These are phyloP conservation scores for Hypoxylon perforatum DNA, from an alignment of 495 filamentous ascomycete species.

Conservation along the genomic window DNA sequence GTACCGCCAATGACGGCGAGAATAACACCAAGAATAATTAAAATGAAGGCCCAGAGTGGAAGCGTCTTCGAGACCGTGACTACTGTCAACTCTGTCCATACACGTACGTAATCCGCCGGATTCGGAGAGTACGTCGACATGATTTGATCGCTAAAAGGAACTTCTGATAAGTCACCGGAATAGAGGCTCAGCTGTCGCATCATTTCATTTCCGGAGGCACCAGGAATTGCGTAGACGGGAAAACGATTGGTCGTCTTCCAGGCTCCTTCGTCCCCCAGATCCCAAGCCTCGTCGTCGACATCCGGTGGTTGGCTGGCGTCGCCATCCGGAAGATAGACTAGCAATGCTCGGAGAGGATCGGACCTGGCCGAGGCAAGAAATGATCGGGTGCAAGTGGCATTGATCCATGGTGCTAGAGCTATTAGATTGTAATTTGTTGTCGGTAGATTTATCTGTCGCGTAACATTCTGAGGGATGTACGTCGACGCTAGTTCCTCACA, in stretches of 20 bases:
- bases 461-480: constrained; percentile 79
- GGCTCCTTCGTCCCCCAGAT: constrained; percentile 66
- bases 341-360: constrained; percentile 70
- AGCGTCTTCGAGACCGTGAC: constrained; percentile 53
- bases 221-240: constrained; percentile 87
- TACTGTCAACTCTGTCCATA: constrained; percentile 60
- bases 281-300: constrained; percentile 69
- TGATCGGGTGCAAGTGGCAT: constrained; percentile 70
- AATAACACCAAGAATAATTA: constrained; percentile 82
- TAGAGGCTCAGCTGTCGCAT: constrained; percentile 79
- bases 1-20: constrained; percentile 71
- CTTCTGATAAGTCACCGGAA: constrained; percentile 73
- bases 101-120: constrained; percentile 65
- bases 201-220: constrained; percentile 69
- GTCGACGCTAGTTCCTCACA: constrained; percentile 68
- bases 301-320: constrained; percentile 69
- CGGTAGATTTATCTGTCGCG: constrained; percentile 74
- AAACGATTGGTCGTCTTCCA: constrained; percentile 75
- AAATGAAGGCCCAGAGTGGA: constrained; percentile 83
- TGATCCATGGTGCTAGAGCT: constrained; percentile 91
- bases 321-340: constrained; percentile 78
- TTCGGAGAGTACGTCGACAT: constrained; percentile 71
- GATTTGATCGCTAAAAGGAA: constrained; percentile 68
- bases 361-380: constrained; percentile 72
- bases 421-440: constrained; percentile 71